phyloP scores from a whole-genome alignment of 2,329 filamentous ascomycete species.

The Dactylellina sp. region DNA sequence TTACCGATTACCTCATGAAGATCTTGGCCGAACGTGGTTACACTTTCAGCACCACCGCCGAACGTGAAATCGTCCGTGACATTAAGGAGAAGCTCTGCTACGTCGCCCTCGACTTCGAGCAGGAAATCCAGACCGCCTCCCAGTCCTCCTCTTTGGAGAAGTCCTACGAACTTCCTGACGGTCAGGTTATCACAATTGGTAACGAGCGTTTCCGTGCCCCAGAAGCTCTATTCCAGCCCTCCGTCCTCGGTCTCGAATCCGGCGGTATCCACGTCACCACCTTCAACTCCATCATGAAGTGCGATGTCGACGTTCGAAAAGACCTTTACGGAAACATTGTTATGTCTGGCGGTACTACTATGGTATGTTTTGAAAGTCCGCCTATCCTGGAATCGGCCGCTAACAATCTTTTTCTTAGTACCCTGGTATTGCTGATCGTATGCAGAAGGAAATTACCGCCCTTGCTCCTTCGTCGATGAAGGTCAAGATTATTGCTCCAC shows the following conservation, averaged over 20 bases:
- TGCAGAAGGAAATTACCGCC: slow-evolving; percentile 99
- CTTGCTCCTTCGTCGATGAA: slow-evolving; percentile 99
- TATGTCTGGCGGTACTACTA: slow-evolving; percentile 99
- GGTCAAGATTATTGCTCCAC: slow-evolving; percentile 99
- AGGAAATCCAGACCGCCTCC: slow-evolving; percentile 99
- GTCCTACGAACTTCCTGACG: slow-evolving; percentile 99
- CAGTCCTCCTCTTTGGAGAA: slow-evolving; percentile 99
- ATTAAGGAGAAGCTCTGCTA: slow-evolving; percentile 99
- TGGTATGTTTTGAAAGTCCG: slow-evolving; percentile 41
- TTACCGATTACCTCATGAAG: slow-evolving; percentile 99
- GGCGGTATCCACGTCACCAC: slow-evolving; percentile 99
- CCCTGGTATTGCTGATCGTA: slow-evolving; percentile 99
- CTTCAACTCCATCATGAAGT: slow-evolving; percentile 99
- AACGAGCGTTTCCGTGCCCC: slow-evolving; percentile 99
- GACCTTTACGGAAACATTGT: slow-evolving; percentile 99
- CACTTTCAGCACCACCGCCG: slow-evolving; percentile 99
- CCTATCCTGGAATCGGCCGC: background rate
- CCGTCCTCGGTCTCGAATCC: slow-evolving; percentile 96
- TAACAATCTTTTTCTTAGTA: slow-evolving; percentile 72
- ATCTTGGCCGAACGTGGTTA: slow-evolving; percentile 99
- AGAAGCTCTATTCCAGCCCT: slow-evolving; percentile 99
- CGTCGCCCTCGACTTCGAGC: slow-evolving; percentile 99
- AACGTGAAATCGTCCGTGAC: slow-evolving; percentile 99
- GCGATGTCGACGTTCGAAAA: slow-evolving; percentile 99
- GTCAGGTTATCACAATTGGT: slow-evolving; percentile 99